Evolutionary conservation across 441 rosid genomes (phyloP).

Genomic region (Eugenia klotzschiana): DNA sequence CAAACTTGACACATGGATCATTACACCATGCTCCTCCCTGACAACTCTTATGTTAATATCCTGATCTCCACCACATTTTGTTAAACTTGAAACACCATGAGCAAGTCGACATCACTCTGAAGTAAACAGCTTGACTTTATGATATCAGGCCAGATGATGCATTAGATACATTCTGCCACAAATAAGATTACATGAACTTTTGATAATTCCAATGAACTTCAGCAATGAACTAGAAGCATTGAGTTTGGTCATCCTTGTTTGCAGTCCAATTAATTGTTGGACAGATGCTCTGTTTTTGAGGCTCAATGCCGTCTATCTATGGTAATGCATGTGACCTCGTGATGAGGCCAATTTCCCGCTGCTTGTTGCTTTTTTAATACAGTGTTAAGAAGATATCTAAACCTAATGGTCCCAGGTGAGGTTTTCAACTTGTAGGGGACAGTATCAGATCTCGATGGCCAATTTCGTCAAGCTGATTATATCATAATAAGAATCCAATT

Average conservation of each 20-base stretch:
- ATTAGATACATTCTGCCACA: background rate
- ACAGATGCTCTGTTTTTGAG: background rate
- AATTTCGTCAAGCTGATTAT: background rate
- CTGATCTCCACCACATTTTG: background rate
- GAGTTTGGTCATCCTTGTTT: background rate
- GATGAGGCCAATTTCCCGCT: background rate
- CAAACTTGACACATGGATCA: background rate
- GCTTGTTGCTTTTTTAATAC: background rate
- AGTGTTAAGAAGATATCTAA: background rate
- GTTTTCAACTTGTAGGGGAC: background rate
- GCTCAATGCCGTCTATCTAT: background rate
- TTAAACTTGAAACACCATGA: background rate
- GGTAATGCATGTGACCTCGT: background rate
- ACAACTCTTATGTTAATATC: background rate
- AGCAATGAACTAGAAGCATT: background rate
- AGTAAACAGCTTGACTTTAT: background rate
- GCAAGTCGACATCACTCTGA: background rate
- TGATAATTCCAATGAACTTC: background rate
- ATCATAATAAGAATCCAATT: background rate
- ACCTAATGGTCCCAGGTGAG: background rate
- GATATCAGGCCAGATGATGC: background rate
- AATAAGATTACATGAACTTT: background rate
- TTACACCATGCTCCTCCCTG: background rate
- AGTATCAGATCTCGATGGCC: background rate
- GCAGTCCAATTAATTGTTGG: background rate